Conservation (phyloP, 1,284 basidiomycete genomes). For the Porodaedalea pini region DNA sequence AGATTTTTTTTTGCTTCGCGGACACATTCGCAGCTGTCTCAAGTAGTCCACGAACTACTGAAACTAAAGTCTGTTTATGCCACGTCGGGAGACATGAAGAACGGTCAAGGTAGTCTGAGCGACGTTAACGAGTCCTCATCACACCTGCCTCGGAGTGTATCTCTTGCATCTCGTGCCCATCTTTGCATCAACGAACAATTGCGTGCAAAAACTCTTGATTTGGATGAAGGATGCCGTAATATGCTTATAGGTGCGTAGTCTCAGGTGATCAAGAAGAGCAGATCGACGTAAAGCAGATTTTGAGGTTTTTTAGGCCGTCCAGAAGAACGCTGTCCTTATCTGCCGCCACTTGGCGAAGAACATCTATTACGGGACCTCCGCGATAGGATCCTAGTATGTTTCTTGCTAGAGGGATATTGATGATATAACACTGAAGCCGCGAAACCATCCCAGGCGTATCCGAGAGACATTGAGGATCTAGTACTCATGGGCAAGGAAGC, state of each 20-base stretch:
- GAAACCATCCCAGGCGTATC: constrained; percentile 55
- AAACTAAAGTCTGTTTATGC: constrained; percentile 44
- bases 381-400: constrained; percentile 79
- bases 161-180: constrained; percentile 89
- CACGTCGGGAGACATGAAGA: background rate
- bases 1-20: constrained; percentile 91
- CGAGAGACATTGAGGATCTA: constrained; percentile 94
- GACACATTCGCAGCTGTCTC: constrained; percentile 93
- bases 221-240: constrained; percentile 92
- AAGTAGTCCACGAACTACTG: constrained; percentile 83
- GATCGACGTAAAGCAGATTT: constrained; percentile 10
- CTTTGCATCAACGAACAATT: constrained; percentile 90
- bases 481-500: constrained; percentile 64
- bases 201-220: constrained; percentile 60
- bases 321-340: constrained; percentile 68
- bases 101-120: background rate
- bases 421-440: background rate
- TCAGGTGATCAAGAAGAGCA: background rate
- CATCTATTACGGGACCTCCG: constrained; percentile 77
- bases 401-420: background rate
- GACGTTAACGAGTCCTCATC: constrained; percentile 30
- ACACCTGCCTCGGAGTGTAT: constrained; percentile 56
- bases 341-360: constrained; percentile 76
- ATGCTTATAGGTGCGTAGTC: constrained; percentile 70
- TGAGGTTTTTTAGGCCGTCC: constrained; percentile 41